phyloP scores from a whole-genome alignment of 2,329 filamentous ascomycete genomes.

The Sclerotinia subarctica region DNA sequence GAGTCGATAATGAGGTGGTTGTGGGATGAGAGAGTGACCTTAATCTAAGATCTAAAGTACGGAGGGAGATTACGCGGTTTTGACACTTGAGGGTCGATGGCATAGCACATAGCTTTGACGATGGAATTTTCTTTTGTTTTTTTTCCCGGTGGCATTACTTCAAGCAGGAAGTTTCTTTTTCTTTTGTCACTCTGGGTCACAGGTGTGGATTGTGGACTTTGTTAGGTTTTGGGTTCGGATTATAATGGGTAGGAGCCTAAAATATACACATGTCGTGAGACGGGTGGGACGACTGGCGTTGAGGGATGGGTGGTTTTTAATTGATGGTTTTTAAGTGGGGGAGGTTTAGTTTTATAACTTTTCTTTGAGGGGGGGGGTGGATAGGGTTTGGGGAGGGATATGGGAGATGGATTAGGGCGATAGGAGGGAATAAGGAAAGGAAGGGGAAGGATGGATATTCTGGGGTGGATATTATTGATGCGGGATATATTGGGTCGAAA shows the following conservation, averaged over 20 bases:
- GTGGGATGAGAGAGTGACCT: not conserved
- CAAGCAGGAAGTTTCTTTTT: not conserved
- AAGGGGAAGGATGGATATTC: not conserved
- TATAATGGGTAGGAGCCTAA: not conserved
- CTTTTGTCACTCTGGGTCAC: not conserved
- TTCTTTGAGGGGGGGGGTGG: not conserved
- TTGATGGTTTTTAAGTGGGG: not conserved
- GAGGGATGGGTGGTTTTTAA: not conserved
- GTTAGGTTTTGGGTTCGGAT: not conserved
- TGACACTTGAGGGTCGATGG: not conserved
- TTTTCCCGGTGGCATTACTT: not conserved
- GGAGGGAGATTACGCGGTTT: not conserved
- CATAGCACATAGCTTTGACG: not conserved
- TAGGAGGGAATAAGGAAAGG: not conserved
- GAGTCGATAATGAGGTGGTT: not conserved
- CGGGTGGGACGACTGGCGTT: constrained; percentile 9
- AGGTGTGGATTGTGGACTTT: not conserved
- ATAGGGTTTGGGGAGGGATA: not conserved
- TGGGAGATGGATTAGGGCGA: not conserved
- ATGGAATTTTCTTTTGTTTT: not conserved
- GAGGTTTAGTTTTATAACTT: not conserved
- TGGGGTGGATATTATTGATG: too few species aligned
- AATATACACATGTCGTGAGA: constrained; percentile 14
- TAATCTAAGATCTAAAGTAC: not conserved
- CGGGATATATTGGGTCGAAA: too few species aligned